A percentile compares a stretch with the other conserved stretches of the same genome.
phyloP scores from a whole-genome alignment of 768 basidiomycete species.

The Termitomyces sp. region DNA sequence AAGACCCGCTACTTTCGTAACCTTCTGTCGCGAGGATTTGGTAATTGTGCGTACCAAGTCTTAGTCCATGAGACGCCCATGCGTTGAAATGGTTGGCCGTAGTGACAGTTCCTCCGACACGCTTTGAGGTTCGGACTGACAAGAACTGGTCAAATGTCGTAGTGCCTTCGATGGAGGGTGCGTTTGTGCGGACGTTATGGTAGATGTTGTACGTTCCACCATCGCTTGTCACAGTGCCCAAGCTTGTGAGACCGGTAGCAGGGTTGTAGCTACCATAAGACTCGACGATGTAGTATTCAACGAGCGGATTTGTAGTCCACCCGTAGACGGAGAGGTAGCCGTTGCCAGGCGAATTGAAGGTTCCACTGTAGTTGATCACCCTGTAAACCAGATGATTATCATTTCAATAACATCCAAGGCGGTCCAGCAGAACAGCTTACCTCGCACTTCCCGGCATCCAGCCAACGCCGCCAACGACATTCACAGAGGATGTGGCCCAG shows the following conservation, averaged over 20 bases:
- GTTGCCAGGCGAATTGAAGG: constrained; percentile 1
- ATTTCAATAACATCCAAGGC: no score
- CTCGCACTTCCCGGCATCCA: constrained; percentile 4
- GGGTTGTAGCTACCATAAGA: constrained; percentile 1
- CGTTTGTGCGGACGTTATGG: neutral
- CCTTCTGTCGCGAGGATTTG: constrained; percentile 3
- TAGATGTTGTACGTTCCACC: constrained; percentile 3
- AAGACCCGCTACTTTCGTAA: constrained; percentile 1
- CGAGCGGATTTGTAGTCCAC: neutral
- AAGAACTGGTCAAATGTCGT: neutral
- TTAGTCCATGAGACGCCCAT: constrained; percentile 1
- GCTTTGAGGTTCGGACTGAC: neutral
- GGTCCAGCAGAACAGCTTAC: neutral
- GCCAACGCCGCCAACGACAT: neutral
- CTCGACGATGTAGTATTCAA: constrained; percentile 2
- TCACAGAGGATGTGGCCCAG: neutral
- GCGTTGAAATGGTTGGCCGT: constrained; percentile 2
- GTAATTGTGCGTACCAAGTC: neutral
- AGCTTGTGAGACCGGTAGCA: neutral
- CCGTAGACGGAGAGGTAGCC: constrained; percentile 3
- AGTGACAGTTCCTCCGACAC: constrained; percentile 1
- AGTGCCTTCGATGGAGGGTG: neutral
- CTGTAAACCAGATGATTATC: neutral
- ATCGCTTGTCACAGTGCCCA: constrained; percentile 1
- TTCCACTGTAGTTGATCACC: constrained; percentile 1